phyloP scores from a whole-genome alignment of 2,329 filamentous ascomycete genomes.

The Aspergillus sp. region DNA sequence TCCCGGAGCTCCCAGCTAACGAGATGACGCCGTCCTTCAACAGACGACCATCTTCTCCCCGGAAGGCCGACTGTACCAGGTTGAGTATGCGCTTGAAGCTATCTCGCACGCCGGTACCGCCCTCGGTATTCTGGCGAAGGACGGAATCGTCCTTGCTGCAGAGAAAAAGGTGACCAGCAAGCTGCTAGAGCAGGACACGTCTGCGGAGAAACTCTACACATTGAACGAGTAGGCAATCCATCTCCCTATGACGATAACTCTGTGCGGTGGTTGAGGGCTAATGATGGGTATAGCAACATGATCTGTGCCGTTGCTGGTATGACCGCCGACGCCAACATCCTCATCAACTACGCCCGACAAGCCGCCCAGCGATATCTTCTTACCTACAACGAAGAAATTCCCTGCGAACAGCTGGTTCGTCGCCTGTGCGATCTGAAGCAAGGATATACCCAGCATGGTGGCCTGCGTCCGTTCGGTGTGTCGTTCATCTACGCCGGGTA shows the following conservation, averaged over 20 bases:
- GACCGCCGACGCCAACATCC: conserved; percentile 99
- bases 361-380: conserved; percentile 95
- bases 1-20: conserved; percentile 35
- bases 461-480: conserved; percentile 95
- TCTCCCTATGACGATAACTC: not conserved
- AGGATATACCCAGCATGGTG: conserved; percentile 98
- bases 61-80: conserved; percentile 96
- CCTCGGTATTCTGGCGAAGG: conserved; percentile 92
- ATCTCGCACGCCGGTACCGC: conserved; percentile 98
- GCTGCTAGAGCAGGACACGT: conserved; percentile 97
- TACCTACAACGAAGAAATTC: conserved; percentile 99
- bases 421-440: conserved; percentile 97
- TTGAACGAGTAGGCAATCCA: conserved; percentile 77
- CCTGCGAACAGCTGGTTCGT: conserved; percentile 96
- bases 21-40: conserved; percentile 30
- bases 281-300: conserved; percentile 74
- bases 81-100: conserved; percentile 98
- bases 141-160: conserved; percentile 96
- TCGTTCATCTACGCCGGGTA: conserved; percentile 99
- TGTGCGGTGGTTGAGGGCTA: conserved; percentile 11
- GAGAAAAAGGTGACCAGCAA: conserved; percentile 99
- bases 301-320: conserved; percentile 98
- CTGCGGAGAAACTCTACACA: conserved; percentile 99
- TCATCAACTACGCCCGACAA: conserved; percentile 99
- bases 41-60: conserved; percentile 99